Evolutionary conservation across 2,329 filamentous ascomycete genomes (phyloP).

Genomic region (Penicillium rolfsii): DNA sequence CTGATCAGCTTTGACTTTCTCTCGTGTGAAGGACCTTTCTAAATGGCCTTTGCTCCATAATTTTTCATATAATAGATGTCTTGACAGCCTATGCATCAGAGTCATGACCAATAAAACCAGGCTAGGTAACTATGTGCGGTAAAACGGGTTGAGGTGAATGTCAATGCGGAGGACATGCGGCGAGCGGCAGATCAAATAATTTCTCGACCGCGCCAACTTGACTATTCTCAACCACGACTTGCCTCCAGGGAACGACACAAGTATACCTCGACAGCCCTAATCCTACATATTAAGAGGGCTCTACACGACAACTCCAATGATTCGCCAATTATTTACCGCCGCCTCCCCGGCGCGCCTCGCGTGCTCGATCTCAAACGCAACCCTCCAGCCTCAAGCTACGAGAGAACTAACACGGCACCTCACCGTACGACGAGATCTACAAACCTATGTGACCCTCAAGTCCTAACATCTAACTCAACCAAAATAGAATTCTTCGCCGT

Average conservation of each 20-base stretch:
- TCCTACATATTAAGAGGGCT: neutral
- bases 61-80: too few species aligned
- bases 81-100: too few species aligned
- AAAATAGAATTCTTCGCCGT: neutral
- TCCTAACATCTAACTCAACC: neutral
- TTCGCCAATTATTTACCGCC: slow-evolving; percentile 21
- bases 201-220: slow-evolving; percentile 10
- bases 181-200: slow-evolving; percentile 22
- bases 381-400: slow-evolving; percentile 16
- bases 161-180: slow-evolving; percentile 12
- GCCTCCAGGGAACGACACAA: neutral
- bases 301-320: slow-evolving; percentile 11
- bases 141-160: neutral
- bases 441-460: neutral
- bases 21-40: too few species aligned
- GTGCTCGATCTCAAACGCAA: slow-evolving; percentile 12
- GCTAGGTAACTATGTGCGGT: too few species aligned
- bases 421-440: slow-evolving; percentile 17
- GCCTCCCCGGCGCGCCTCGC: slow-evolving; percentile 19
- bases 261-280: neutral
- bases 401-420: slow-evolving; percentile 21
- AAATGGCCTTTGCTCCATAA: too few species aligned
- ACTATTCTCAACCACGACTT: neutral
- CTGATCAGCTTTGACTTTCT: too few species aligned
- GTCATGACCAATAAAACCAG: too few species aligned